phyloP scores from a whole-genome alignment of 2,329 filamentous ascomycete genomes.

The Ascochyta rabiei region DNA sequence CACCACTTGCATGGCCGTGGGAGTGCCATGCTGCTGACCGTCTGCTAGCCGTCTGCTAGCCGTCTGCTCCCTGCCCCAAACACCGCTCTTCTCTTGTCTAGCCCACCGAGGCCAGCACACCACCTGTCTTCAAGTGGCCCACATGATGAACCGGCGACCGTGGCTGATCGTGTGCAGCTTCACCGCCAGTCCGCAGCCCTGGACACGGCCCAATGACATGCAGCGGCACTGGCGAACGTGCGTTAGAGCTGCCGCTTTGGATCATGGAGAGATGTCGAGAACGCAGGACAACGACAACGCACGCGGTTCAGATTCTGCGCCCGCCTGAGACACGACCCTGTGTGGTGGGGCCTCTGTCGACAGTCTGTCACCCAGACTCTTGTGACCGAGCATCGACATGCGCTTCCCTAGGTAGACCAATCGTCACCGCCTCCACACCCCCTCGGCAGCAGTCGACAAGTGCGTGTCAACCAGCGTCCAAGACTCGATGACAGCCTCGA shows the following conservation, averaged over 20 bases:
- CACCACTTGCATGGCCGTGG: neutral
- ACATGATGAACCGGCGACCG: slow-evolving; percentile 6
- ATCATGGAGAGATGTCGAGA: slow-evolving; percentile 11
- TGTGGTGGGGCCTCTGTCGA: slow-evolving; percentile 18
- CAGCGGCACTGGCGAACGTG: slow-evolving; percentile 29
- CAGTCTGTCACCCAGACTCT: slow-evolving; percentile 4
- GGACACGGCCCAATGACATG: slow-evolving; percentile 25
- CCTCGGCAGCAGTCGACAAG: slow-evolving; percentile 1
- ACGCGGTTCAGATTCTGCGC: slow-evolving; percentile 28
- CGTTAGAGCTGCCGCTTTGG: slow-evolving; percentile 24
- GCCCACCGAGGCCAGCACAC: slow-evolving; percentile 8
- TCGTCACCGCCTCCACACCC: neutral
- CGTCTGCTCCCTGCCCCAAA: slow-evolving; percentile 13
- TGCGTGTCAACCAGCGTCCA: slow-evolving; percentile 6
- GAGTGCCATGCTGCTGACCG: neutral
- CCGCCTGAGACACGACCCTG: slow-evolving; percentile 1
- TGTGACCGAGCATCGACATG: neutral
- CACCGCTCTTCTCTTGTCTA: slow-evolving; percentile 28
- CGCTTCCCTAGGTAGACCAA: neutral
- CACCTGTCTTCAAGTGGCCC: slow-evolving; percentile 8
- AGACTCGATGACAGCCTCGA: slow-evolving; percentile 11
- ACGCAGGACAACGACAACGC: slow-evolving; percentile 31
- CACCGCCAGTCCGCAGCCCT: slow-evolving; percentile 37
- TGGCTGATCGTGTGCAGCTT: slow-evolving; percentile 22
- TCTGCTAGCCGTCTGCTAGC: no score